Conservation (phyloP, 257 asterid genomes). For the Plantago ovata region DNA sequence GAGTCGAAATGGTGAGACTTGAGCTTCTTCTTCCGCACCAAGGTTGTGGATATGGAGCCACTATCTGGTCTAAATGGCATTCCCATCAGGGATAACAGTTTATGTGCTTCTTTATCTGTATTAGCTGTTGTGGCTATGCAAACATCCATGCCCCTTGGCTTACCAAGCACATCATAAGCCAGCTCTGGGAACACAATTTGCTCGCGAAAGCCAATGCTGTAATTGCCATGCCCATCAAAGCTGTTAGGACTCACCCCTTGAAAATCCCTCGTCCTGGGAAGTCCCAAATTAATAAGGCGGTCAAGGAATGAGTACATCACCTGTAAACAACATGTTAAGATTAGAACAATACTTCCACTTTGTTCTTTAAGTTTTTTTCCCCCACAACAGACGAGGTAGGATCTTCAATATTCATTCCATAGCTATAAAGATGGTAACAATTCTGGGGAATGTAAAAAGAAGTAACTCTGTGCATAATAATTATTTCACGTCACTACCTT, state of each 20-base stretch:
- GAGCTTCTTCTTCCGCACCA: constrained; percentile 75
- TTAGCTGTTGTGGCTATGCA: constrained; percentile 83
- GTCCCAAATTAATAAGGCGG: constrained; percentile 86
- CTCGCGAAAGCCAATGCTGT: constrained; percentile 82
- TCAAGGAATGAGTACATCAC: constrained; percentile 89
- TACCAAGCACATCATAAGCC: constrained; percentile 62
- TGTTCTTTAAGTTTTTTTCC: no score
- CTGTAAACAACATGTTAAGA: constrained; percentile 35
- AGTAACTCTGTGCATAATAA: no score
- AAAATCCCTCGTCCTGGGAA: constrained; percentile 89
- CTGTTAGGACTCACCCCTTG: constrained; percentile 88
- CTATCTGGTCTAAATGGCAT: constrained; percentile 87
- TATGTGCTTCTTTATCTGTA: constrained; percentile 78
- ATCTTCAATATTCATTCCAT: no score
- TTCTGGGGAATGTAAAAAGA: no score
- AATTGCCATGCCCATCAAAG: constrained; percentile 92
- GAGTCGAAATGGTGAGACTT: constrained; percentile 90
- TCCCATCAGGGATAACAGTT: constrained; percentile 83
- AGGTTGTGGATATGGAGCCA: constrained; percentile 28
- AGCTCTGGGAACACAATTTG: constrained; percentile 94
- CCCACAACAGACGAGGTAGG: no score
- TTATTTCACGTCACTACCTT: no score
- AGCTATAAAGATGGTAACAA: no score
- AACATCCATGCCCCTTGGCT: constrained; percentile 94
- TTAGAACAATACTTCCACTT: not conserved